Base-by-base conservation (phyloP, 371 early-diverging fungal genomes). In the Lichtheimia ornata region DNA sequence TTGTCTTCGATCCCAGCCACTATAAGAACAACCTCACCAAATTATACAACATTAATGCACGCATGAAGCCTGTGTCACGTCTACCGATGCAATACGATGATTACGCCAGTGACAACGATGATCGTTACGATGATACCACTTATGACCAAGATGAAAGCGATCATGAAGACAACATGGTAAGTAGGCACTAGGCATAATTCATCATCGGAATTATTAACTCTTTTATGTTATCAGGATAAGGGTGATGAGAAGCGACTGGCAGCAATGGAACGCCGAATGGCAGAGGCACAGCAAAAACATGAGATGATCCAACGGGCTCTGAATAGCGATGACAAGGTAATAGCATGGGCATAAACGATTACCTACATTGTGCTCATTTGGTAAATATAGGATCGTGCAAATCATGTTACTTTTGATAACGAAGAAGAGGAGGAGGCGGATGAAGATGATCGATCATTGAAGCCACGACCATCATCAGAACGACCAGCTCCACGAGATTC, bases 21-120 rank as follows among this genome's bases (percentile, higher is more conserved):
- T 88, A 90, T 70, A 88, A 91, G 66, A 83, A 89, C 58, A 89
- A 83, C 49, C 71, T 89, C 58, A 82, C 79, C 27, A 90, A 88
- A 53, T 66, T 92, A 5, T 84, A 81, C 59, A 81, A 84, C 18
- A 69, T 78, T 27, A 67, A 62, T 20, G 82, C 73, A 3, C 62
- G 67, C 3, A 71, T 81, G 69, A 86, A 85, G 42, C 65, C 76
- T 27, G 65, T 72, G 18, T 43, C 51, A 13, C 60, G 75, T 7
- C 59, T 88, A 49, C 66, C 69, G 15, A 80, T 76, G 70, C 66
- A 66, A 43, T 84, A 85, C 54, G 73, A 82, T 40, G 65, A 41
- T 24, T 18, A 22, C n/a, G 3, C 35, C 2, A 11, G 35, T 35
- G 35, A 35, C 35, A 35, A 50, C 35, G 57, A 67, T 40, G 43